Conservation (phyloP, 805 yeast genomes). For the Sungouiozyma intestinalis region DNA sequence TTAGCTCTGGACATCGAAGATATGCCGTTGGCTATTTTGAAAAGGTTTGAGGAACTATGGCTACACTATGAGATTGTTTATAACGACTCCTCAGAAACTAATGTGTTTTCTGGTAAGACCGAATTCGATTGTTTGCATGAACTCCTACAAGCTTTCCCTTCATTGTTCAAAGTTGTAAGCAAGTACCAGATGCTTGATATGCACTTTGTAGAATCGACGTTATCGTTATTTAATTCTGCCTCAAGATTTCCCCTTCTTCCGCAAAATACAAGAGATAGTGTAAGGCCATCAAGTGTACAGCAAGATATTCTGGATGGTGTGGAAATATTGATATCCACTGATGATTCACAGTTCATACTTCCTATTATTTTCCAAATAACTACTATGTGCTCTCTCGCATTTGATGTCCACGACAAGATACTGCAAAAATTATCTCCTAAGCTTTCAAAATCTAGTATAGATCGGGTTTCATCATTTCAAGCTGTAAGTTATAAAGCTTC, state of each 20-base stretch:
- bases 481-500: slow-evolving; percentile 45
- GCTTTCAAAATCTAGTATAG: slow-evolving; percentile 21
- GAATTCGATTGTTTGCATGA: slow-evolving; percentile 56
- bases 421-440: slow-evolving; percentile 40
- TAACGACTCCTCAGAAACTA: slow-evolving; percentile 27
- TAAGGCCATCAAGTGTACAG: slow-evolving; percentile 56
- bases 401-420: slow-evolving; percentile 48
- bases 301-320: slow-evolving; percentile 43
- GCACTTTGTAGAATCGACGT: slow-evolving; percentile 36
- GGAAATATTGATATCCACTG: slow-evolving; percentile 18
- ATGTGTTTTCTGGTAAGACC: slow-evolving; percentile 17
- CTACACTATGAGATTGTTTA: slow-evolving; percentile 35
- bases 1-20: slow-evolving; percentile 32
- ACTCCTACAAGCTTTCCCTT: slow-evolving; percentile 42
- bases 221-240: slow-evolving; percentile 52
- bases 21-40: slow-evolving; percentile 24
- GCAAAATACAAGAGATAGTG: slow-evolving; percentile 41
- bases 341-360: slow-evolving; percentile 32
- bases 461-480: slow-evolving; percentile 51
- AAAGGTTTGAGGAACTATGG: slow-evolving; percentile 44
- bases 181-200: slow-evolving; percentile 26
- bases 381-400: slow-evolving; percentile 46
- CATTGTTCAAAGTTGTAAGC: slow-evolving; percentile 33
- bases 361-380: slow-evolving; percentile 44
- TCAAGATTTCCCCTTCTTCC: slow-evolving; percentile 68